phyloP scores from a whole-genome alignment of 169 alveolate genomes.

The Blepharisma undulans region DNA sequence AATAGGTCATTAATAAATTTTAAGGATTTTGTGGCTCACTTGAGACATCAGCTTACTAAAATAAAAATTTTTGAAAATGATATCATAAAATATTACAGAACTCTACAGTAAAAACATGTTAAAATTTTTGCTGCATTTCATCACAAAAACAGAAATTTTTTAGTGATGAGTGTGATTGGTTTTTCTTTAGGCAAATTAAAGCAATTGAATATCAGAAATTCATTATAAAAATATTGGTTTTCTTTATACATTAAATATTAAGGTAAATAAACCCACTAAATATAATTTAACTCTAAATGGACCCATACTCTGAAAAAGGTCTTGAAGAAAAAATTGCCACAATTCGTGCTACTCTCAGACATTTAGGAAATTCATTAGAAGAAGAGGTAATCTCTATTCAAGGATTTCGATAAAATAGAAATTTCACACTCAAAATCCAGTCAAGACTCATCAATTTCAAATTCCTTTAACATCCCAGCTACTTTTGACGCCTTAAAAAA shows the following conservation, averaged over 20 bases:
- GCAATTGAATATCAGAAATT: too few relatives aligned
- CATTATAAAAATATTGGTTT: too few relatives aligned
- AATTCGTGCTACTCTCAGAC: background rate
- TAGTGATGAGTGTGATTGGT: too few relatives aligned
- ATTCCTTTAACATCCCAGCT: background rate
- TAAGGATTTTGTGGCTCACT: background rate
- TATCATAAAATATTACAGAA: too few relatives aligned
- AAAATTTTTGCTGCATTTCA: too few relatives aligned
- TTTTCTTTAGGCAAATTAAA: too few relatives aligned
- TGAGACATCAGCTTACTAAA: background rate
- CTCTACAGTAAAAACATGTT: too few relatives aligned
- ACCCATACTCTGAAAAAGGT: background rate
- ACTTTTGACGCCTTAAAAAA: background rate
- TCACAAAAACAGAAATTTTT: too few relatives aligned
- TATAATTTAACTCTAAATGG: background rate
- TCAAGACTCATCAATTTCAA: background rate
- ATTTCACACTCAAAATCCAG: background rate
- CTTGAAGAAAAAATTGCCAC: background rate
- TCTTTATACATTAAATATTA: too few relatives aligned
- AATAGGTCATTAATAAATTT: background rate
- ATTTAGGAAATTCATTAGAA: background rate
- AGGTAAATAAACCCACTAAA: background rate
- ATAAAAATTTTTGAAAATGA: too few relatives aligned
- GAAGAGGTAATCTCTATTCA: constrained; percentile 5
- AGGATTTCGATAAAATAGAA: background rate